Evolutionary conservation across 2,329 filamentous ascomycete species (phyloP).

Genomic region (Microdochium bolleyi): DNA sequence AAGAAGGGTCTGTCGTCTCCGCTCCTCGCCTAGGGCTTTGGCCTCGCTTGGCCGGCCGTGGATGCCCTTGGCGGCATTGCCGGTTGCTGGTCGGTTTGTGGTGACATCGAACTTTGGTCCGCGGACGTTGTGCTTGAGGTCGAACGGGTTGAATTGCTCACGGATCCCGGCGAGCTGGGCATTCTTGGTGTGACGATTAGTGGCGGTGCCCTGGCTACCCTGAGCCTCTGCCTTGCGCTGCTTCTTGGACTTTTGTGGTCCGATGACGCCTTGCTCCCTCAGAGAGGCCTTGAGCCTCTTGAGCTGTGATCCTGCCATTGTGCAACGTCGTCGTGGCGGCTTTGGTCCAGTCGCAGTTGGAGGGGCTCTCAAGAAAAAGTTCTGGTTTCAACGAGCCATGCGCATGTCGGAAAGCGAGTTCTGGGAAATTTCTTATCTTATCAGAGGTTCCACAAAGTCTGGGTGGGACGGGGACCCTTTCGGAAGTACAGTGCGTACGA

Average conservation of each 20-base stretch:
- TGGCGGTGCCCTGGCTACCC: constrained; percentile 54
- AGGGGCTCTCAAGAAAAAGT: neutral
- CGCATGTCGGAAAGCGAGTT: neutral
- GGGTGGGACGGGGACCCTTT: neutral
- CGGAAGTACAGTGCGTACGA: no score
- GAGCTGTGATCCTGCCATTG: constrained; percentile 91
- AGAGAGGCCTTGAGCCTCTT: constrained; percentile 92
- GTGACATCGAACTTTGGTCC: constrained; percentile 82
- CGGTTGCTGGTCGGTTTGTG: constrained; percentile 49
- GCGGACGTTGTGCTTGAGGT: constrained; percentile 72
- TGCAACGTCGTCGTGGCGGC: constrained; percentile 9
- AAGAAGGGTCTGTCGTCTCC: constrained; percentile 75
- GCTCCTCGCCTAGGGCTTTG: constrained; percentile 81
- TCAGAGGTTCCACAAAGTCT: neutral
- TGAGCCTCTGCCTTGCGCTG: constrained; percentile 70
- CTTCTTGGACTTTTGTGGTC: constrained; percentile 92
- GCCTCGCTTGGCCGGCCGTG: constrained; percentile 74
- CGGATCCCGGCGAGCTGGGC: constrained; percentile 78
- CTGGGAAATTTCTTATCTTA: constrained; percentile 1
- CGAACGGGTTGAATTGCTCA: constrained; percentile 97
- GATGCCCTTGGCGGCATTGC: constrained; percentile 47
- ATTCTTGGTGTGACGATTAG: constrained; percentile 70
- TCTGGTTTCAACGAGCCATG: neutral
- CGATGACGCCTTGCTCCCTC: constrained; percentile 79
- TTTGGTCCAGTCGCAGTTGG: neutral